phyloP scores from a whole-genome alignment of 2,329 filamentous ascomycete species.

The Escovopsis sp. region DNA sequence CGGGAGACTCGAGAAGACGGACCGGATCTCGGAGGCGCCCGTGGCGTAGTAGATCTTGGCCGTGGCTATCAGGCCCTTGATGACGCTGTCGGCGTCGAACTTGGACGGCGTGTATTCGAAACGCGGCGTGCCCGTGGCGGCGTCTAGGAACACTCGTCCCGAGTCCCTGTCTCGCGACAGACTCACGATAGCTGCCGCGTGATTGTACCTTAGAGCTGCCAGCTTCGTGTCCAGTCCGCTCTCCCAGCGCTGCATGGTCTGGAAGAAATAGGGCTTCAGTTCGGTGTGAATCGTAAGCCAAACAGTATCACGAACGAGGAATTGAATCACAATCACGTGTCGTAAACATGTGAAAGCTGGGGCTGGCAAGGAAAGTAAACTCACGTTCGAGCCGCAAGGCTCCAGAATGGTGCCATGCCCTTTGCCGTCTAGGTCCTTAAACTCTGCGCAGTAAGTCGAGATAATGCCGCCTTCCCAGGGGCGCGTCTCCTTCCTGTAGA shows the following conservation, averaged over 20 bases:
- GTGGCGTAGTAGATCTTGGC: constrained; percentile 65
- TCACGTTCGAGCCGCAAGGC: constrained; percentile 51
- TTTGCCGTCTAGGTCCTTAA: constrained; percentile 64
- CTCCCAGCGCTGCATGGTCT: constrained; percentile 51
- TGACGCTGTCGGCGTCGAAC: constrained; percentile 55
- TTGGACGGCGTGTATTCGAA: constrained; percentile 56
- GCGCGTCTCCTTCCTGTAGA: constrained; percentile 55
- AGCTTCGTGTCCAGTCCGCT: constrained; percentile 57
- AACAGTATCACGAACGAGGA: neutral
- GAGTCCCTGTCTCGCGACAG: constrained; percentile 62
- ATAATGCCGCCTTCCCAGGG: constrained; percentile 65
- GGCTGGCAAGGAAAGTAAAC: too few relatives aligned
- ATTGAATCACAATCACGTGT: too few relatives aligned
- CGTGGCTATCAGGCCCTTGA: constrained; percentile 56
- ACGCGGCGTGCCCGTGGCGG: constrained; percentile 44
- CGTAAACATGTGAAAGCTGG: too few relatives aligned
- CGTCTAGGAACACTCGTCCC: constrained; percentile 60
- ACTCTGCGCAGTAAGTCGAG: constrained; percentile 60
- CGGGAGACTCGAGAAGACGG: constrained; percentile 43
- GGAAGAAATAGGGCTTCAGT: constrained; percentile 44
- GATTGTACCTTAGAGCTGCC: constrained; percentile 49
- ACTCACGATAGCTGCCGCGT: constrained; percentile 57
- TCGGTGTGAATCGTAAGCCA: constrained; percentile 4
- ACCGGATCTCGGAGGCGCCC: constrained; percentile 68
- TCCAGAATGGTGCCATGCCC: constrained; percentile 79